Evolutionary conservation across 345 rosid species (phyloP).

Genomic region (Hibiscus tridactylites): DNA sequence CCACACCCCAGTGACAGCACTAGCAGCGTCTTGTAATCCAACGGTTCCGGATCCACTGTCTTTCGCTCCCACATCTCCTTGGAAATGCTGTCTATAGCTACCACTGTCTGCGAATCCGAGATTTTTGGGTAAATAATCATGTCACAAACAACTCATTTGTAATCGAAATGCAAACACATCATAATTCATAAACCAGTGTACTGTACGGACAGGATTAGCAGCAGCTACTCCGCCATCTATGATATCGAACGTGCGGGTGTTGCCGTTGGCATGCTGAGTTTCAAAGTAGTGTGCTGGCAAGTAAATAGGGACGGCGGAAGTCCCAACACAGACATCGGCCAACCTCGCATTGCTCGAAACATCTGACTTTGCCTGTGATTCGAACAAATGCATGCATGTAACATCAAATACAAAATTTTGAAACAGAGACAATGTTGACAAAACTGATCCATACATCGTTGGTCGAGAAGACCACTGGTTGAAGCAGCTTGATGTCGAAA

Average conservation of each 20-base stretch:
- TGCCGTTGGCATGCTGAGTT: constrained; percentile 1
- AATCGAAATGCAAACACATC: too few relatives aligned
- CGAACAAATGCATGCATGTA: too few relatives aligned
- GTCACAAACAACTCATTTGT: too few relatives aligned
- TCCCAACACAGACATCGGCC: constrained; percentile 43
- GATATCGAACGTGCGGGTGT: not conserved
- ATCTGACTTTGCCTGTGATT: constrained; percentile 15
- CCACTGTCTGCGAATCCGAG: constrained; percentile 25
- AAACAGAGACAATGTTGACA: too few relatives aligned
- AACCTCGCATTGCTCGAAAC: constrained; percentile 29
- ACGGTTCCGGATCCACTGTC: constrained; percentile 22
- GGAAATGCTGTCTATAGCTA: constrained; percentile 48
- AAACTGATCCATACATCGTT: constrained; percentile 18
- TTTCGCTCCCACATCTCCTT: constrained; percentile 26
- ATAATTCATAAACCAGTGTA: not conserved
- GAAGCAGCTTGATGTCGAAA: not conserved
- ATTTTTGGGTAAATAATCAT: too few relatives aligned
- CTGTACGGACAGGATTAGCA: not conserved
- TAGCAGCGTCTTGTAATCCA: constrained; percentile 24
- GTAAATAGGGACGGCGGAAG: constrained; percentile 53
- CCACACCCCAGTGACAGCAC: constrained; percentile 39
- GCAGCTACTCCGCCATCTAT: not conserved
- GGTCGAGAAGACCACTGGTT: not conserved
- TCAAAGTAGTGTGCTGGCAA: constrained; percentile 36
- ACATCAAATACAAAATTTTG: too few relatives aligned